Percentiles rank a stretch among this genome's conserved stretches.
Evolutionary conservation across 2,329 filamentous ascomycete species (phyloP).

Genomic region (Pseudopyricularia javanii): DNA sequence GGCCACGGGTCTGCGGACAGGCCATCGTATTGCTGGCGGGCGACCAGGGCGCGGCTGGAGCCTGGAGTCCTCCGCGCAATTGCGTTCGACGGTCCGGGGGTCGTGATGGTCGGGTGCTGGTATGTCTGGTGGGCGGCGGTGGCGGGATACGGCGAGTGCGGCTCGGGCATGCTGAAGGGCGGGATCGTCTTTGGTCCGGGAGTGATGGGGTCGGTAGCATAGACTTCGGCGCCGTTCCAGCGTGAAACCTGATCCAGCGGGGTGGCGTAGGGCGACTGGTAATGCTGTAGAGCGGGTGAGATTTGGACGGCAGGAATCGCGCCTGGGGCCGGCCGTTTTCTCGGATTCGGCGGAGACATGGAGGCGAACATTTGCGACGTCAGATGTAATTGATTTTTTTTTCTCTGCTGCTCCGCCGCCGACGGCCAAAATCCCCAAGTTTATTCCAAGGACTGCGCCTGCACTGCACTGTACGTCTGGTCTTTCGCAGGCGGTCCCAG

Average conservation of each 20-base stretch:
- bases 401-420: neutral
- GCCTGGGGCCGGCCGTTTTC: slow-evolving; percentile 67
- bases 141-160: slow-evolving; percentile 14
- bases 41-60: slow-evolving; percentile 36
- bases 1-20: slow-evolving; percentile 25
- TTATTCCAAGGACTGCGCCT: too few relatives aligned
- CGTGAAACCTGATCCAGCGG: slow-evolving; percentile 32
- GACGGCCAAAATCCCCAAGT: neutral
- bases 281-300: slow-evolving; percentile 32
- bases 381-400: neutral
- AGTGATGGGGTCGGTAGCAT: slow-evolving; percentile 24
- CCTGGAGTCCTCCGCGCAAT: slow-evolving; percentile 32
- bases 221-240: slow-evolving; percentile 26
- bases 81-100: slow-evolving; percentile 28
- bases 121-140: slow-evolving; percentile 10
- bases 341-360: slow-evolving; percentile 38
- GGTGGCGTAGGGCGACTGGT: slow-evolving; percentile 35
- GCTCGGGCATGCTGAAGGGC: slow-evolving; percentile 24
- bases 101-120: slow-evolving; percentile 15
- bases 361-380: slow-evolving; percentile 6
- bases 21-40: slow-evolving; percentile 23
- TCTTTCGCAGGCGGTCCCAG: neutral
- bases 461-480: neutral
- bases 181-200: slow-evolving; percentile 17
- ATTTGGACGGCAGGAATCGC: slow-evolving; percentile 38